phyloP scores from a whole-genome alignment of 306 rosid species.

The Comarum palustre region DNA sequence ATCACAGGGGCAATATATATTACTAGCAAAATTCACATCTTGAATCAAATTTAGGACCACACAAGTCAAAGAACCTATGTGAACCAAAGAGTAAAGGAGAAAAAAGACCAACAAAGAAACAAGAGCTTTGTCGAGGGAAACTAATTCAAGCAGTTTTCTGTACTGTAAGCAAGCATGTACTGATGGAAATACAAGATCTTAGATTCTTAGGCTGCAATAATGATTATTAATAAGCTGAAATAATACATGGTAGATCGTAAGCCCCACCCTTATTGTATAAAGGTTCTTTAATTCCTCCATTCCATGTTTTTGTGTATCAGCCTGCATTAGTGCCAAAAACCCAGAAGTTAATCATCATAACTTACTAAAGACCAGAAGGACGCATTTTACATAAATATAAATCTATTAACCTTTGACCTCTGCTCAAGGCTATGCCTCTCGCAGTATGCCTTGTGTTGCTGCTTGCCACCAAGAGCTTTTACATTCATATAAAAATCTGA shows the following conservation, averaged over 20 bases:
- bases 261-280: conserved; percentile 79
- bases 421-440: conserved; percentile 90
- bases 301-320: conserved; percentile 86
- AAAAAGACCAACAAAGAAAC: background rate
- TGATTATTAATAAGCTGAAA: background rate
- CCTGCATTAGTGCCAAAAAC: conserved; percentile 43
- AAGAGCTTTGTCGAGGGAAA: background rate
- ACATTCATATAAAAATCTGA: conserved; percentile 69
- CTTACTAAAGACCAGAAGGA: conserved; percentile 14
- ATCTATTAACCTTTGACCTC: conserved; percentile 67
- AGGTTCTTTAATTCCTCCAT: conserved; percentile 77
- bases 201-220: background rate
- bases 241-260: background rate
- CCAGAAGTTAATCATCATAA: conserved; percentile 9
- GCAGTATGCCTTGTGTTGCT: conserved; percentile 91
- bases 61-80: background rate
- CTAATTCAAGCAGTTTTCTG: background rate
- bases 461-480: conserved; percentile 66
- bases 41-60: background rate
- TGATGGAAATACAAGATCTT: background rate
- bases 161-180: background rate
- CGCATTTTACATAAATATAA: conserved; percentile 7
- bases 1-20: background rate
- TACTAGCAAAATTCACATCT: background rate
- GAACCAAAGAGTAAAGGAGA: background rate